Conservation (phyloP, 768 basidiomycete genomes). For the Lactarius hatsudake region DNA sequence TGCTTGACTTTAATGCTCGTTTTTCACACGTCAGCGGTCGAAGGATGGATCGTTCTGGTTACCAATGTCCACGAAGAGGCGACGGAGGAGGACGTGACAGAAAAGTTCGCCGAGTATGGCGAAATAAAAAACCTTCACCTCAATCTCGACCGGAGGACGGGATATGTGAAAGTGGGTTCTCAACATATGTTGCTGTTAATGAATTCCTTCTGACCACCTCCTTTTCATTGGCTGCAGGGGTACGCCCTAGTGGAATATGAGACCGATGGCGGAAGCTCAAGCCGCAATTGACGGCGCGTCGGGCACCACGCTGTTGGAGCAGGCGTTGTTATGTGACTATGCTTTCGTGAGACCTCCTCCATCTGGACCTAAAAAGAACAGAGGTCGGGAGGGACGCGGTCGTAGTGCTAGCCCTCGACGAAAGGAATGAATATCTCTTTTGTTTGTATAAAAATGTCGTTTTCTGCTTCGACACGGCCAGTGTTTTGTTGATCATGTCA, state of each 20-base stretch:
- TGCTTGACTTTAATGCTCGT: conserved; percentile 15
- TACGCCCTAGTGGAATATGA: conserved; percentile 98
- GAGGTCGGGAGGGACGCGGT: conserved; percentile 58
- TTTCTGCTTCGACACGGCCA: not conserved
- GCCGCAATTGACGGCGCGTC: conserved; percentile 89
- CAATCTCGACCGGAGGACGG: conserved; percentile 94
- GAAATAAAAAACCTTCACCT: conserved; percentile 98
- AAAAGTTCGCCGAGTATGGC: conserved; percentile 95
- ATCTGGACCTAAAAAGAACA: conserved; percentile 74
- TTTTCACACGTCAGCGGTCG: conserved; percentile 64
- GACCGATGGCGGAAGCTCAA: conserved; percentile 90
- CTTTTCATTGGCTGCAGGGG: conserved; percentile 52
- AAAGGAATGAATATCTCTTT: conserved; percentile 30
- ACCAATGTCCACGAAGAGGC: conserved; percentile 98
- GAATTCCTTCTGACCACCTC: not conserved
- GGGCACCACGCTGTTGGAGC: conserved; percentile 80
- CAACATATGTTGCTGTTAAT: not conserved
- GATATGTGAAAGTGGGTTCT: conserved; percentile 88
- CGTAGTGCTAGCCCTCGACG: conserved; percentile 83
- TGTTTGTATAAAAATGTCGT: conserved; percentile 3
- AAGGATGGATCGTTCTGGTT: conserved; percentile 98
- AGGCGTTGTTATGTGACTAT: conserved; percentile 85
- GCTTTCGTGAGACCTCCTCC: conserved; percentile 87
- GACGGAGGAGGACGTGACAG: conserved; percentile 93
- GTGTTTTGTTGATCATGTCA: conserved; percentile 1